These are phyloP conservation scores for Leishmania tropica DNA, from an alignment of 208 protist species.

Conservation along the genomic window DNA sequence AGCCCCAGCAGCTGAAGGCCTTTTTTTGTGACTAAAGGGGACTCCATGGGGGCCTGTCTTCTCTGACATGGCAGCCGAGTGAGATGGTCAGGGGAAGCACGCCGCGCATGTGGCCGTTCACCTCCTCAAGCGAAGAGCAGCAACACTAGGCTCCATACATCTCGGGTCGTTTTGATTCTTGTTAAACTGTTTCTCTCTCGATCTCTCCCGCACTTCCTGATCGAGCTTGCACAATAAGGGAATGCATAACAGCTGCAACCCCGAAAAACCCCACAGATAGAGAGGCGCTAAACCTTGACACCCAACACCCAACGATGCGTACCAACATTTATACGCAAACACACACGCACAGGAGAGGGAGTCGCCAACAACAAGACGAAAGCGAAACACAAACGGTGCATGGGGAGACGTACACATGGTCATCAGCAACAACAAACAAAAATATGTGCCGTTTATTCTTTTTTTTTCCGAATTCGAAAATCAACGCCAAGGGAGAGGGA, in stretches of 20 bases:
- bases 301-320: neutral
- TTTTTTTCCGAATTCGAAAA: no score
- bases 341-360: neutral
- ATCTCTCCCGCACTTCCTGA: neutral
- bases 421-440: no score
- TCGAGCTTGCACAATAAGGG: neutral
- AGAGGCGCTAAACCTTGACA: neutral
- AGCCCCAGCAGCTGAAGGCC: neutral
- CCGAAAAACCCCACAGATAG: neutral
- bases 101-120: neutral
- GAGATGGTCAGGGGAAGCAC: neutral
- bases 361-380: conserved; percentile 6
- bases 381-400: neutral
- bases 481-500: no score
- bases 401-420: no score
- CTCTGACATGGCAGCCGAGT: neutral
- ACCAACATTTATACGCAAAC: neutral
- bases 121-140: neutral
- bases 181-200: neutral
- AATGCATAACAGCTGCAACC: neutral
- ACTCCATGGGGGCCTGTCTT: neutral
- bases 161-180: neutral
- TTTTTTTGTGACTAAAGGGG: neutral
- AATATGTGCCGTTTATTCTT: no score
- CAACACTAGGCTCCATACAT: neutral